Base-by-base conservation (phyloP, 768 basidiomycete species). In the Tricholoma flavovirens region DNA sequence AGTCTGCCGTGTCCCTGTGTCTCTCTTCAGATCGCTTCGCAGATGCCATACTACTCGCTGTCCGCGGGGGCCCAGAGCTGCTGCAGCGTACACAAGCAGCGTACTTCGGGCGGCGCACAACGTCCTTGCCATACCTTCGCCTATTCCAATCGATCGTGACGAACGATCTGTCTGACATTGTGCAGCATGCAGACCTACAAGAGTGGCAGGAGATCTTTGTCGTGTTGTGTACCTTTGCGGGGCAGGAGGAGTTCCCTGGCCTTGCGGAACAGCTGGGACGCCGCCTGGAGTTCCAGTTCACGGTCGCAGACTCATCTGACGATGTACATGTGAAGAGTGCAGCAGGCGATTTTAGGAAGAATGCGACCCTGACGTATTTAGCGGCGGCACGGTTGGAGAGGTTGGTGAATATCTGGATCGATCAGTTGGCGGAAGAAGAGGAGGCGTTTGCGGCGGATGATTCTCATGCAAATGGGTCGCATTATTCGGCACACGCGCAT, bases 141-240 rank as follows among this genome's bases (percentile, higher is more conserved):
- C 81, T 99, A 10, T 92, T 95, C 82, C 93, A 98, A 67, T 90
- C 88, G 11, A 90, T 99, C 61, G 91, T 96, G 56, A 88, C 88
- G 35, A 85, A 93, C 64, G 97, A 98, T 65, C 82, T 98, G 7
- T 79, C 83, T 17, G 97, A 98, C 68, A 85, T 98, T 51, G 95
- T 98, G 8, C 94, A 97, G 69, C 97, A 98, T 63, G 96, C 95
- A 21, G 94, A 98, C 62, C 69, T 98, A 51, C 77, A 83, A 40
- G 94, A 99, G 68, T 98, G 96, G 96, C 84, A 88, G 56, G 96
- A 97, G 70, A 91, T 95, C 52, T 98, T 98, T 62, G 95, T 96
- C 35, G 91, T 99, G 11, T 69, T 98, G 9, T 98, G 95, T 75
- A 98, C 96, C 0, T 99, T 95, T 71, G 93, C 95, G 1, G 80